Base-by-base conservation (phyloP, 164 flowering plant genomes). In the Houttuynia cordata region DNA sequence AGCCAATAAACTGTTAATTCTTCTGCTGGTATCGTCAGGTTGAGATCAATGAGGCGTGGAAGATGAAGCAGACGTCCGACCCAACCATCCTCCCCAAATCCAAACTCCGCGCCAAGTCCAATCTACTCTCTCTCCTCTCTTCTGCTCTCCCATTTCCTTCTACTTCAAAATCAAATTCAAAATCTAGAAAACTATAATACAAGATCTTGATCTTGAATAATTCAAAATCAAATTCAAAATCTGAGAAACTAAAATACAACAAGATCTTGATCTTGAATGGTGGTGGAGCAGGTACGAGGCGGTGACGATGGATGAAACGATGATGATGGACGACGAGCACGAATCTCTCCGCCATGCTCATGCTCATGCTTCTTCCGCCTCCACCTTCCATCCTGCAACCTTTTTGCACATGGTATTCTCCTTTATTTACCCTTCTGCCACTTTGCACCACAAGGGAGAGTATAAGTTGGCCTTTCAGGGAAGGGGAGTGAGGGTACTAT, bases 31-130 rank as follows among this genome's bases (percentile, higher is more conserved):
- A 9, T 9, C 24, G 22, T 0, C 64, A 92, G 96, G 76, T 84
- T 7, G 95, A 88, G 67, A 73, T 90, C 25, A 93, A 88, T 68
- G 80, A 80, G 54, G 94, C 94, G 20, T 90, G 96, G 99, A 91
- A 84, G 70, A 77, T 77, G 57, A 86, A 85, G 64, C 50, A 80
- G 15, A 51, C 53, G 13, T 47, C 73, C 42, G 96, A 94, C 60
- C 85, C 89, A 7, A 88, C 91, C 8, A 61, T 83, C 37, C 89
- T 90, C 21, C 96, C 99, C 24, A 85, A 83, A 69, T 83, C 87
- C 19, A 94, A 84, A 78, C 58, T 79, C 30, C 86, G 85, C 21
- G 97, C 99, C 70, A 87, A 75, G 99, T 90, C n/a, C 71, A 83
- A 73, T 52, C 24, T 12, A 0, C 23, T 10, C 39, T 60, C 51